Evolutionary conservation across 768 basidiomycete genomes (phyloP).

Genomic region (Boletellus ananiceps): DNA sequence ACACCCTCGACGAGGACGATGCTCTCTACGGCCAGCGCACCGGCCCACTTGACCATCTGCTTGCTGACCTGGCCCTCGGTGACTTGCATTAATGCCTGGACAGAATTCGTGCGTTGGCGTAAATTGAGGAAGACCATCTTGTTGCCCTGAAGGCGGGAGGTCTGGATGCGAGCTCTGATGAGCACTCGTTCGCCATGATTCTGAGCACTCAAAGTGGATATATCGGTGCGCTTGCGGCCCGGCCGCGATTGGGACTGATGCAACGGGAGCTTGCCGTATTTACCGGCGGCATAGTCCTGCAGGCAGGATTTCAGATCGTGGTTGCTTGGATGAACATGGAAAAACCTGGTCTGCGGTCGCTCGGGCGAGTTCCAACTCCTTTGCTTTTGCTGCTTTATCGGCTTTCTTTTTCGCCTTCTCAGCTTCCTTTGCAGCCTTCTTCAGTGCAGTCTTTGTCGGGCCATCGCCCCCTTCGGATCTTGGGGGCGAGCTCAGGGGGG

Average conservation of each 20-base stretch:
- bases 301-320: constrained; percentile 4
- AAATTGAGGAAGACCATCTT: constrained; percentile 95
- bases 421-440: constrained; percentile 86
- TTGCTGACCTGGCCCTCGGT: constrained; percentile 79
- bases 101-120: constrained; percentile 79
- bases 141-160: constrained; percentile 85
- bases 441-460: constrained; percentile 83
- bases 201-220: constrained; percentile 55
- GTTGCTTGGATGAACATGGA: constrained; percentile 32
- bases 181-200: constrained; percentile 72
- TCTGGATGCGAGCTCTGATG: constrained; percentile 88
- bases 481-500: background rate
- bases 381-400: constrained; percentile 77
- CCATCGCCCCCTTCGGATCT: constrained; percentile 36
- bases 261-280: constrained; percentile 84
- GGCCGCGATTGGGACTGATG: constrained; percentile 87
- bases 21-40: constrained; percentile 73
- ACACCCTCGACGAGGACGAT: constrained; percentile 88
- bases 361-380: constrained; percentile 68
- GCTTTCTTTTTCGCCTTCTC: constrained; percentile 89
- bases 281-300: constrained; percentile 72
- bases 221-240: constrained; percentile 54
- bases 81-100: constrained; percentile 79
- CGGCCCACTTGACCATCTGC: constrained; percentile 96
- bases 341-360: constrained; percentile 55